phyloP scores from a whole-genome alignment of 176 grass and related monocot species.

The Calamus simplicifolius region DNA sequence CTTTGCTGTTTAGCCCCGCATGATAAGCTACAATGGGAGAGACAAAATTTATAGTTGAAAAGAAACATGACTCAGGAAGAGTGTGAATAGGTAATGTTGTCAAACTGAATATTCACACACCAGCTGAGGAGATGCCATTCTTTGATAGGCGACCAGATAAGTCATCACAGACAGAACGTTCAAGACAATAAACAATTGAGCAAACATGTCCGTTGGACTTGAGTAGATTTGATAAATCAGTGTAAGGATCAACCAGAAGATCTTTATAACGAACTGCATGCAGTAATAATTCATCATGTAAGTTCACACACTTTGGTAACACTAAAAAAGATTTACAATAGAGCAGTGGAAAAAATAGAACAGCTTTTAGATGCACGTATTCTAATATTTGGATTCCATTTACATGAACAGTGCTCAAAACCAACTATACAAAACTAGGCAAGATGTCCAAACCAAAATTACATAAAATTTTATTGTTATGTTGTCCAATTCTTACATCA shows the following conservation, averaged over 20 bases:
- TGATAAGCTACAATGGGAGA: conserved; percentile 69
- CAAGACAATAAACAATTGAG: conserved; percentile 95
- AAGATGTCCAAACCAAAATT: too few relatives aligned
- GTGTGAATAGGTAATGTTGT: too few relatives aligned
- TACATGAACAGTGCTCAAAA: conserved; percentile 1
- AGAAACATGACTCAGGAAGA: not conserved
- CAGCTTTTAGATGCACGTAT: too few relatives aligned
- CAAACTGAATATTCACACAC: conserved; percentile 22
- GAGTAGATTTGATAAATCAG: conserved; percentile 70
- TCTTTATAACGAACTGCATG: conserved; percentile 95
- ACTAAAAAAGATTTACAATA: not conserved
- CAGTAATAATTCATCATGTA: conserved; percentile 18
- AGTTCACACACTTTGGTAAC: not conserved
- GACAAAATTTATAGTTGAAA: conserved; percentile 5
- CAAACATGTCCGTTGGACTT: conserved; percentile 71
- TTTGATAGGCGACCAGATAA: conserved; percentile 53
- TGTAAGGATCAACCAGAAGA: conserved; percentile 73
- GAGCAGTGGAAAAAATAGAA: not conserved
- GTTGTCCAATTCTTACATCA: too few relatives aligned
- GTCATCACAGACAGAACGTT: conserved; percentile 86
- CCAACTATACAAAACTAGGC: conserved; percentile 3
- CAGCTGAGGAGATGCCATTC: conserved; percentile 66
- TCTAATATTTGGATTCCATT: too few relatives aligned
- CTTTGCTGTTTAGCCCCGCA: conserved; percentile 71
- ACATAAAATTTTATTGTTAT: too few relatives aligned